phyloP scores from a whole-genome alignment of 306 rosid species.

The Trifolium pratense region DNA sequence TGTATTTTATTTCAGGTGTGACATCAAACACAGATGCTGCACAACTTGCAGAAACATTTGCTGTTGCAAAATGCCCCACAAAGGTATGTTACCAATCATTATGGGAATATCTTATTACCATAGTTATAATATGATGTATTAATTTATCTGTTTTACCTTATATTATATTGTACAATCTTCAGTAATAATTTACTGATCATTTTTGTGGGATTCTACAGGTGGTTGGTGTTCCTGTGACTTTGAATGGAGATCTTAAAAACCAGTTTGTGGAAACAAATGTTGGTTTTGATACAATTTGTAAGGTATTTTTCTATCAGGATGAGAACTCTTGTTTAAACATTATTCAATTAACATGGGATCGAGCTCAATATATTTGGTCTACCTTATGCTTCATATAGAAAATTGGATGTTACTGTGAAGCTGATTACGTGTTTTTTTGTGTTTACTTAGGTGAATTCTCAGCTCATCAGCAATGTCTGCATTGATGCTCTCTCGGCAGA shows the following conservation, averaged over 20 bases:
- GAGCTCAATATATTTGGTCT: slow-evolving; percentile 5
- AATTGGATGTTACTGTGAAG: not conserved
- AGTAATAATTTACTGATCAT: slow-evolving; percentile 18
- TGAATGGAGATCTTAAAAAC: slow-evolving; percentile 97
- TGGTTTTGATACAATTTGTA: slow-evolving; percentile 95
- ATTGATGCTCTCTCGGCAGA: slow-evolving; percentile 98
- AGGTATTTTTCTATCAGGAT: slow-evolving; percentile 58
- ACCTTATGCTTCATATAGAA: slow-evolving; percentile 4
- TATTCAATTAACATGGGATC: slow-evolving; percentile 21
- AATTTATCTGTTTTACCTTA: not conserved
- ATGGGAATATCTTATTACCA: not conserved
- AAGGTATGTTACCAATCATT: slow-evolving; percentile 58
- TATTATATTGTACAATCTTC: slow-evolving; percentile 7
- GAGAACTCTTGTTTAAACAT: slow-evolving; percentile 14
- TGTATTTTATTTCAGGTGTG: slow-evolving; percentile 68
- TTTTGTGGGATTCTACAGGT: slow-evolving; percentile 60
- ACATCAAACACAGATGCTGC: slow-evolving; percentile 98
- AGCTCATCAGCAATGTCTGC: slow-evolving; percentile 96
- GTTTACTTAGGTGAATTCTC: slow-evolving; percentile 90
- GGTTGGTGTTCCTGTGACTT: slow-evolving; percentile 97
- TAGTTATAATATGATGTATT: not conserved
- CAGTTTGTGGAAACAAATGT: slow-evolving; percentile 96
- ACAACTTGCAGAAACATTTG: slow-evolving; percentile 98
- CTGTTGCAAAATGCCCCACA: slow-evolving; percentile 83
- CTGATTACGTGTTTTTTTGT: slow-evolving; percentile 15